Base-by-base conservation (phyloP, 2,329 filamentous ascomycete genomes). In the Epichloe gansuensis region DNA sequence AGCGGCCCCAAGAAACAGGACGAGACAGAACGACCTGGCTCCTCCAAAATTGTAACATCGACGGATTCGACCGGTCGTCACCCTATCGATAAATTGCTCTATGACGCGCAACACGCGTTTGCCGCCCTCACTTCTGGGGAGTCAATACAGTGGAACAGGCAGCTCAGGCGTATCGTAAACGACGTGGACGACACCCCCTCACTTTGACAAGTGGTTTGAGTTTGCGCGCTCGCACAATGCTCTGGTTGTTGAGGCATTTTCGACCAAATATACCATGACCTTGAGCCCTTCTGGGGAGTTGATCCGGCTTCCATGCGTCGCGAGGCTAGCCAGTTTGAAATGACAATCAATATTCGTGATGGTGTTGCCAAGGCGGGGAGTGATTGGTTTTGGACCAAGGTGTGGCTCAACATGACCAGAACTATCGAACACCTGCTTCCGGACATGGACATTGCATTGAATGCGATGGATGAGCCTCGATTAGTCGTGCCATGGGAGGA, bases 381-480 rank as follows among this genome's bases (percentile, higher is more conserved):
- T 61, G 74, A 76, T 57, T 82, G 74, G 75, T 80, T 77, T 60
- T 82, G 74, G 77, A 79, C 74, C 3, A 65, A 73, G 58, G 75
- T 81, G 54, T 80, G 78, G 78, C 64, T 76, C 35, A 65, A 75
- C 48, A 68, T 81, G 68, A 69, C 79, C 59, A 67, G 72, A 53
- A 72, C 73, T 0, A 71, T 82, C n/a, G 72, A 77, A 56, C 67
- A 75, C 41, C 55, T 78, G 51, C 67, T 86, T 15, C 82, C 82
- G 2, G 82, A 86, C 59, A 81, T 86, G 76, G 82, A 85, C 55
- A 73, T 86, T 54, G 75, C 82, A 0, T 71, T 85, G 54, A 86
- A 86, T 57, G 72, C 77, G 35, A 80, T 85, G 75, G 83, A 86
- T 58, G 82, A 86, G 61, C 82, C 82, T 41, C 72, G 82, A 28